Evolutionary conservation across 2,329 filamentous ascomycete genomes (phyloP), one percentile per base, ranked within the genome.

Genomic region (Colletotrichum sp.): DNA sequence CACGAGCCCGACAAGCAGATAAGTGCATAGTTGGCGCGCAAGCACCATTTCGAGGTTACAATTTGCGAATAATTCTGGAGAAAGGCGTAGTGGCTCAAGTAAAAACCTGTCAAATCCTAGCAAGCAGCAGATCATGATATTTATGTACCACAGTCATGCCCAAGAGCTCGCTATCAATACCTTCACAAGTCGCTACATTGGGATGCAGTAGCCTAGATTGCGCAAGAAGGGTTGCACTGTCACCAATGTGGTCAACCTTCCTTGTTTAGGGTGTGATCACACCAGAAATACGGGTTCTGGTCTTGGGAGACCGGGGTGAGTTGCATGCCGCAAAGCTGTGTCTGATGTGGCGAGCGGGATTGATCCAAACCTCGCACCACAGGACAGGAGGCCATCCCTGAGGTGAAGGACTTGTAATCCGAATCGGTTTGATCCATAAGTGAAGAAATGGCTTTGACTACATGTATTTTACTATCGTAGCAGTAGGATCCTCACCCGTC

Each of bases 41-140:
- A 16, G 24, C 24, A 28, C 12, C 55, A 26, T 26, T 28, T 59
- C 26, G 8, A 28, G 0, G 3, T 28, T 3, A 16, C 24, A 59
- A 10, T 26, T 3, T n/a, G 4, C 55, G 1, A 16, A 59, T 1
- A 21, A 0, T 13, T 7, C 44, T 21, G n/a, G 10, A 21, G n/a
- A 52, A 1, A 10, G 44, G n/a, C n/a, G 44, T 52, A 24, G 12
- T 21, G 10, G 44, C n/a, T 52, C 44, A 21, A 13, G 10, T 13
- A 1, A 0, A 13, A 7, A 13, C n/a, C 6, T 52, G 6, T 21
- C n/a, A 52, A 7, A 52, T 52, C 1, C 10, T 52, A 7, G 44
- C n/a, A 4, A 13, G n/a, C 5, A 13, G 44, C 44, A 52, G 44
- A 21, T 21, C 6, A 52, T 52, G 44, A 2, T 52, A 21, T 21